A percentile compares a stretch with the other conserved stretches of the same genome.
Evolutionary conservation across 768 basidiomycete species (phyloP).

Genomic region (Lactarius vividus): DNA sequence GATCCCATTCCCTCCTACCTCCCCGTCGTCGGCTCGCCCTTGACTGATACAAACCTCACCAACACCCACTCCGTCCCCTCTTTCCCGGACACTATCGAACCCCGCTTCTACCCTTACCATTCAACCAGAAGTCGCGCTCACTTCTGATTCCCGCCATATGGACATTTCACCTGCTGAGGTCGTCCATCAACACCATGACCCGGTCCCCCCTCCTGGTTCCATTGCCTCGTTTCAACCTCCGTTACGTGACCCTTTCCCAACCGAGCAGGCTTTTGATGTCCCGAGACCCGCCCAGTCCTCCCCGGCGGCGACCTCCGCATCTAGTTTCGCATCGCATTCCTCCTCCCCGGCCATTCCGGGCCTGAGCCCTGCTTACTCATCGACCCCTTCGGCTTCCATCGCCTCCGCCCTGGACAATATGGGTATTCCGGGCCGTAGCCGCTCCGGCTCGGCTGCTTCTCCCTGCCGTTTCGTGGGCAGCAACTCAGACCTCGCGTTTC

Average conservation of each 20-base stretch:
- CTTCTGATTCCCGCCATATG: conserved; percentile 31
- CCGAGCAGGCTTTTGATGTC: conserved; percentile 27
- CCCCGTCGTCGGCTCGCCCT: conserved; percentile 23
- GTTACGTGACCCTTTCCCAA: conserved; percentile 18
- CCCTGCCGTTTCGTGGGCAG: conserved; percentile 31
- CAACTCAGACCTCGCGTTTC: conserved; percentile 32
- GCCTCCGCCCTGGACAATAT: conserved; percentile 37
- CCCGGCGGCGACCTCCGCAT: conserved; percentile 35
- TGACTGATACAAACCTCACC: conserved; percentile 29
- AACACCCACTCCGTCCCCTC: conserved; percentile 26
- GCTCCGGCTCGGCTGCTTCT: conserved; percentile 37
- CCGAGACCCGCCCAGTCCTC: conserved; percentile 34
- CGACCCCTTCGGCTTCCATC: conserved; percentile 34
- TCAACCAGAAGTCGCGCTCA: conserved; percentile 27
- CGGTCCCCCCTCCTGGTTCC: conserved; percentile 13
- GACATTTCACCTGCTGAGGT: conserved; percentile 27
- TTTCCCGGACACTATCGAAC: conserved; percentile 31
- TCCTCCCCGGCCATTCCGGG: conserved; percentile 37
- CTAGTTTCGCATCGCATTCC: conserved; percentile 35
- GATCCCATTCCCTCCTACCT: conserved; percentile 24
- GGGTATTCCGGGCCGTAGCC: conserved; percentile 30
- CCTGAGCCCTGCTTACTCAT: conserved; percentile 32
- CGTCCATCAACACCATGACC: conserved; percentile 21
- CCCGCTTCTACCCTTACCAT: conserved; percentile 26
- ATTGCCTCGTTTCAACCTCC: conserved; percentile 21